phyloP scores from a whole-genome alignment of 2,329 filamentous ascomycete species.

The Fusarium albidum region DNA sequence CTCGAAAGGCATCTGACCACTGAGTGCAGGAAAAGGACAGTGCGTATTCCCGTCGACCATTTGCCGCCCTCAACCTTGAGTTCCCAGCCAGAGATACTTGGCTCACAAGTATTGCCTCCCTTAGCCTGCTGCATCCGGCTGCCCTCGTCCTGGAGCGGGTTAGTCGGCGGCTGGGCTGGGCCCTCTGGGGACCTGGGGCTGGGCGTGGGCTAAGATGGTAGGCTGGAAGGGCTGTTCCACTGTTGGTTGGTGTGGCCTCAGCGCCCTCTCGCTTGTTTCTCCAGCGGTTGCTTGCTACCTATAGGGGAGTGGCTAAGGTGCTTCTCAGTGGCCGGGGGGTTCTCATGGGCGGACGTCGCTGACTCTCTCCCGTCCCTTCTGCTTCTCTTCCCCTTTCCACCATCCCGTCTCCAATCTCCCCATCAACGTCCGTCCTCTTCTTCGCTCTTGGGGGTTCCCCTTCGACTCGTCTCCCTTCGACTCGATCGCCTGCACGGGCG shows the following conservation, averaged over 20 bases:
- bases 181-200: slow-evolving; percentile 25
- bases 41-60: slow-evolving; percentile 5
- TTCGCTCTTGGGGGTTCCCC: slow-evolving; percentile 29
- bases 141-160: slow-evolving; percentile 8
- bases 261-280: slow-evolving; percentile 33
- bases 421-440: slow-evolving; percentile 34
- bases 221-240: slow-evolving; percentile 11
- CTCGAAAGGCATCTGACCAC: slow-evolving; percentile 6
- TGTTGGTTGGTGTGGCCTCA: slow-evolving; percentile 28
- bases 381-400: slow-evolving; percentile 38
- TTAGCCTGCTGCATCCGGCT: slow-evolving; percentile 36
- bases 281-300: slow-evolving; percentile 28
- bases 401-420: slow-evolving; percentile 34
- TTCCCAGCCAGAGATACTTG: slow-evolving; percentile 12
- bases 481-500: slow-evolving; percentile 25
- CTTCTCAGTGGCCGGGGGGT: slow-evolving; percentile 13
- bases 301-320: slow-evolving; percentile 6
- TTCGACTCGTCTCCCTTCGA: slow-evolving; percentile 31
- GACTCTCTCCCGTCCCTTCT: slow-evolving; percentile 27
- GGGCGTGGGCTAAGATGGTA: slow-evolving; percentile 5
- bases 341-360: slow-evolving; percentile 20
- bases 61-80: slow-evolving; percentile 16
- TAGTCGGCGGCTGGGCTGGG: slow-evolving; percentile 18
- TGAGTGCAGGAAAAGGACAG: slow-evolving; percentile 2
- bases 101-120: slow-evolving; percentile 4